A percentile compares a stretch with the other conserved stretches of the same genome.
These are phyloP conservation scores for Eleusine indica DNA, from an alignment of 176 grass and related monocot genomes.

Conservation along the genomic window DNA sequence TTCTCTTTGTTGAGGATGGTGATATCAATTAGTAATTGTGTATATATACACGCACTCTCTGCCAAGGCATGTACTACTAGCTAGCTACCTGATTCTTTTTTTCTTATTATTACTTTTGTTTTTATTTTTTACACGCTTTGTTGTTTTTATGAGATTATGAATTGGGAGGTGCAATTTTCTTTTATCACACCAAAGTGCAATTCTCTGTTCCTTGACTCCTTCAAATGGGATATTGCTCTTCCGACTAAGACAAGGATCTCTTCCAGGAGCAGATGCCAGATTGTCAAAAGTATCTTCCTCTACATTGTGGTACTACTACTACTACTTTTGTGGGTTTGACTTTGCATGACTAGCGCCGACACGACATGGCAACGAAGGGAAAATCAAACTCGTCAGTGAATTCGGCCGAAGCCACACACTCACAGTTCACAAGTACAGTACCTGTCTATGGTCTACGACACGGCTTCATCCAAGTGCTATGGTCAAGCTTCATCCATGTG, in stretches of 20 bases:
- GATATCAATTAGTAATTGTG: not conserved
- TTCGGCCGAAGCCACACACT: not conserved
- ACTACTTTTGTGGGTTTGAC: not conserved
- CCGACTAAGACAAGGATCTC: not conserved
- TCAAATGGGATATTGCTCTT: not conserved
- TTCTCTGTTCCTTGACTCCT: not conserved
- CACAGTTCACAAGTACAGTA: too few relatives aligned
- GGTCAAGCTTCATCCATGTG: not conserved
- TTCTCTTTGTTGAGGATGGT: not conserved
- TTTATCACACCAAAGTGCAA: not conserved
- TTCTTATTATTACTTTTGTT: not conserved
- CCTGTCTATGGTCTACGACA: not conserved
- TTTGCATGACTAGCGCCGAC: not conserved
- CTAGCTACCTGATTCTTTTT: conserved; percentile 6
- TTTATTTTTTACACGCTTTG: not conserved
- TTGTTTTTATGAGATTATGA: not conserved
- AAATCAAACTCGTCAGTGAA: not conserved
- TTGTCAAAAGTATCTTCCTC: too few relatives aligned
- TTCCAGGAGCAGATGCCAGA: not conserved
- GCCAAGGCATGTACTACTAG: not conserved
- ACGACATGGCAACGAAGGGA: not conserved
- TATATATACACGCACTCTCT: not conserved
- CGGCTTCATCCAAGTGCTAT: too few relatives aligned
- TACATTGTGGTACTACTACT: not conserved
- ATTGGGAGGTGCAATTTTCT: not conserved